Evolutionary conservation across 2,329 filamentous ascomycete genomes (phyloP).

Genomic region (Stenocarpella maydis): DNA sequence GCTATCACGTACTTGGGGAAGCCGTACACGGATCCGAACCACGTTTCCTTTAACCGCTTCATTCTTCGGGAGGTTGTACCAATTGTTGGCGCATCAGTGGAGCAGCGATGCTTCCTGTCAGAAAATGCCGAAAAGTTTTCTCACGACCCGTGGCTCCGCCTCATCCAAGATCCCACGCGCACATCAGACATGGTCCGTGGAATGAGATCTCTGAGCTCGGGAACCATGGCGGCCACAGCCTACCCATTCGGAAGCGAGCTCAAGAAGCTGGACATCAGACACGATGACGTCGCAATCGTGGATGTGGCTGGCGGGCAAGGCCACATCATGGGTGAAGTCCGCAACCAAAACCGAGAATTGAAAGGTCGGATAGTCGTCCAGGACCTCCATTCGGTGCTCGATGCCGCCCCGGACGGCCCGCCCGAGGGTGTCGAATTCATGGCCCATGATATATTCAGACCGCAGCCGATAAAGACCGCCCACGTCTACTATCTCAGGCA

Average conservation of each 20-base stretch:
- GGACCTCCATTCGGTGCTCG: conserved; percentile 11
- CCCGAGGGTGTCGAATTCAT: conserved; percentile 8
- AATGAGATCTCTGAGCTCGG: conserved; percentile 19
- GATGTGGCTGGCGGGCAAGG: conserved; percentile 21
- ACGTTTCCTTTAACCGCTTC: conserved; percentile 6
- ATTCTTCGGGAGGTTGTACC: conserved; percentile 6
- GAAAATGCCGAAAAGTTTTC: not conserved
- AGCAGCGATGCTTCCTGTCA: not conserved
- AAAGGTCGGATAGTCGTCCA: conserved; percentile 15
- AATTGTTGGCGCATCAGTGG: not conserved
- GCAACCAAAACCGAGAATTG: not conserved
- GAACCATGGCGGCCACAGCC: conserved; percentile 2
- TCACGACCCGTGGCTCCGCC: not conserved
- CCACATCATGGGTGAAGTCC: conserved; percentile 12
- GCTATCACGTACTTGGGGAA: not conserved
- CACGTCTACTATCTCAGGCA: conserved; percentile 21
- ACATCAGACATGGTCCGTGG: conserved; percentile 15
- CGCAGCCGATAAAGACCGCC: conserved; percentile 6
- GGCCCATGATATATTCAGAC: not conserved
- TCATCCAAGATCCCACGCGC: not conserved
- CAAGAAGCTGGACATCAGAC: not conserved
- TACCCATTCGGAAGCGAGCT: conserved; percentile 20
- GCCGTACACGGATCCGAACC: conserved; percentile 13
- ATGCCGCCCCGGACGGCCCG: not conserved
- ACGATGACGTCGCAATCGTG: conserved; percentile 16